phyloP scores from a whole-genome alignment of 345 rosid species.

The Lagerstroemia speciosa region DNA sequence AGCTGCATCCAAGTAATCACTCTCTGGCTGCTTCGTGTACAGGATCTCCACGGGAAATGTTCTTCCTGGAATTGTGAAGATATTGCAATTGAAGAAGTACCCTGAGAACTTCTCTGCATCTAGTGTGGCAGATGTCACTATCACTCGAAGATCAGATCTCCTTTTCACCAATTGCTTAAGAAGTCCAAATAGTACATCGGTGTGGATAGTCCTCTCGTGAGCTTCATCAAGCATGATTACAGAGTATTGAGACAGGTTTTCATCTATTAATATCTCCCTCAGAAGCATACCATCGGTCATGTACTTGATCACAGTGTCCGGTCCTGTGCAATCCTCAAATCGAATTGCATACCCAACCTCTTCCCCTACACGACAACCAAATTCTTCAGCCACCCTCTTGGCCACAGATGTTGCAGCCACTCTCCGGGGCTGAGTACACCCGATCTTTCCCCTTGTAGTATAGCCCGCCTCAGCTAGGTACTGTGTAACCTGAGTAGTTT shows the following conservation, averaged over 20 bases:
- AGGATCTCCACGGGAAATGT: conserved; percentile 73
- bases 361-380: conserved; percentile 79
- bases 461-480: conserved; percentile 77
- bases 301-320: conserved; percentile 77
- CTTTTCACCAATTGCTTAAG: conserved; percentile 58
- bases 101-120: conserved; percentile 83
- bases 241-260: conserved; percentile 51
- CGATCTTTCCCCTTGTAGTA: conserved; percentile 67
- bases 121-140: conserved; percentile 74
- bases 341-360: conserved; percentile 85
- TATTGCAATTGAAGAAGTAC: conserved; percentile 69
- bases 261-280: conserved; percentile 58
- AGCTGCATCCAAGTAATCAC: conserved; percentile 77
- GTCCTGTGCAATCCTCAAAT: conserved; percentile 81
- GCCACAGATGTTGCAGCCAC: conserved; percentile 89
- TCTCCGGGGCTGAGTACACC: conserved; percentile 86
- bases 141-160: conserved; percentile 59
- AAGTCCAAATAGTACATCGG: conserved; percentile 68
- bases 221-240: conserved; percentile 77
- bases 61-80: conserved; percentile 82
- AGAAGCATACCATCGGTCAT: conserved; percentile 85
- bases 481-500: conserved; percentile 83
- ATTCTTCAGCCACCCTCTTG: conserved; percentile 84
- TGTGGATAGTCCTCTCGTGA: conserved; percentile 66
- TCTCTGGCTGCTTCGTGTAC: conserved; percentile 74